A percentile compares a stretch with the other conserved stretches of the same genome.
Evolutionary conservation across 495 filamentous ascomycete genomes (phyloP).

Genomic region (Podospora comata): DNA sequence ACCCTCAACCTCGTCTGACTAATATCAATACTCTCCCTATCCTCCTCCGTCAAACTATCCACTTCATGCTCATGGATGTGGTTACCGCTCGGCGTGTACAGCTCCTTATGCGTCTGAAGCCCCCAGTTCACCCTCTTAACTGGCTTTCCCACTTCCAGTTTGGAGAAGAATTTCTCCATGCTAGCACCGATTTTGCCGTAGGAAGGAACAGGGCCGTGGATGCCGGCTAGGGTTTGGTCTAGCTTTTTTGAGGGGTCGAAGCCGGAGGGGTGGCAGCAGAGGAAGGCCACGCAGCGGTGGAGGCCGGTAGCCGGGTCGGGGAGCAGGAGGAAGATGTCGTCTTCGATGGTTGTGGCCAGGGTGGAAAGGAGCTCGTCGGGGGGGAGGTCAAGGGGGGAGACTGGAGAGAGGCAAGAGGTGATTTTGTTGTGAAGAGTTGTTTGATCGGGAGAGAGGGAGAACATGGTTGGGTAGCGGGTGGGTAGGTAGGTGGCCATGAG

Average conservation of each 20-base stretch:
- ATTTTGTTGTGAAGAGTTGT: constrained; percentile 45
- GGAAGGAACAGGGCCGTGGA: constrained; percentile 68
- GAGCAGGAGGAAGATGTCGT: constrained; percentile 70
- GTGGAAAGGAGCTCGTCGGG: constrained; percentile 42
- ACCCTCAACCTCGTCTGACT: constrained; percentile 57
- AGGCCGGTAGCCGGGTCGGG: constrained; percentile 45
- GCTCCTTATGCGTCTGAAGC: constrained; percentile 52
- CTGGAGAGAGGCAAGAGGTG: constrained; percentile 44
- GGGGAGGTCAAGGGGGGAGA: constrained; percentile 29
- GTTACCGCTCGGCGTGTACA: constrained; percentile 56
- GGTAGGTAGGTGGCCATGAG: constrained; percentile 63
- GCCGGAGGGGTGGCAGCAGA: constrained; percentile 69
- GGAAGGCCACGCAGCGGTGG: constrained; percentile 65
- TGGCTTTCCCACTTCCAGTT: constrained; percentile 52
- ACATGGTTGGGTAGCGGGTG: constrained; percentile 61
- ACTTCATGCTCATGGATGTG: constrained; percentile 47
- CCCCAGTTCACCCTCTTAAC: constrained; percentile 64
- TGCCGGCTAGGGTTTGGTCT: constrained; percentile 56
- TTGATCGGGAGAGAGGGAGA: constrained; percentile 35
- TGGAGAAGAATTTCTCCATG: constrained; percentile 74
- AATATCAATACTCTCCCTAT: constrained; percentile 50
- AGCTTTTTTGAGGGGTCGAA: constrained; percentile 66
- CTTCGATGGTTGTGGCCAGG: constrained; percentile 61
- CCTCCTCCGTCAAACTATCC: constrained; percentile 18
- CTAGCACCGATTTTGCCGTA: constrained; percentile 71